Evolutionary conservation across 345 rosid species (phyloP).

Genomic region (Gossypium rotundifolium): DNA sequence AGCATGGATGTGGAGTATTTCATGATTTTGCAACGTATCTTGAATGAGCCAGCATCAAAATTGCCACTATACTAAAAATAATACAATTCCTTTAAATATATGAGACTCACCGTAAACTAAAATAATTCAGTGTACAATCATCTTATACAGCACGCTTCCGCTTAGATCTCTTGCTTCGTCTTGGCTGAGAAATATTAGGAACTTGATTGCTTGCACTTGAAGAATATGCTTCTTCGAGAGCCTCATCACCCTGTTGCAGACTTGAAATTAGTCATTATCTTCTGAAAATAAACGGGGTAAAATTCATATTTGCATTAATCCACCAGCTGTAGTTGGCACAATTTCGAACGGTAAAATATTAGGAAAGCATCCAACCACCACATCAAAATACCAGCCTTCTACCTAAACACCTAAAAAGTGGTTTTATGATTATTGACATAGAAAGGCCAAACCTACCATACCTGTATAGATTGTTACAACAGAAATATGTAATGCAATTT

Average conservation of each 20-base stretch:
- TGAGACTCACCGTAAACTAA: constrained; percentile 40
- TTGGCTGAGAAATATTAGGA: constrained; percentile 55
- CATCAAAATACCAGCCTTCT: neutral
- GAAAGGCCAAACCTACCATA: constrained; percentile 5
- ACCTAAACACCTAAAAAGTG: neutral
- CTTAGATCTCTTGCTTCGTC: constrained; percentile 89
- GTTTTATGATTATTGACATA: neutral
- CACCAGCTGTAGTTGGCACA: neutral
- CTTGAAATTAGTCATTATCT: neutral
- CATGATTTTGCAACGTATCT: constrained; percentile 19
- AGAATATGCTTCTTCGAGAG: constrained; percentile 65
- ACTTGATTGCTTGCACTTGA: constrained; percentile 51
- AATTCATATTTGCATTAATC: neutral
- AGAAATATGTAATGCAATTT: neutral
- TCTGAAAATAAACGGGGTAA: neutral
- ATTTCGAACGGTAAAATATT: neutral
- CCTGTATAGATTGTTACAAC: neutral
- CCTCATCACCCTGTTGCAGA: constrained; percentile 56
- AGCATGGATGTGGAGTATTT: neutral
- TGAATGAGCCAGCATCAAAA: constrained; percentile 34
- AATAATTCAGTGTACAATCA: constrained; percentile 14
- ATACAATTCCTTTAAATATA: constrained; percentile 28
- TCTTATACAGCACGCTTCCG: constrained; percentile 71
- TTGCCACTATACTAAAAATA: constrained; percentile 32
- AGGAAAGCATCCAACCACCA: neutral